Conservation (phyloP, 257 asterid species). For the Galeopsis tetrahit region DNA sequence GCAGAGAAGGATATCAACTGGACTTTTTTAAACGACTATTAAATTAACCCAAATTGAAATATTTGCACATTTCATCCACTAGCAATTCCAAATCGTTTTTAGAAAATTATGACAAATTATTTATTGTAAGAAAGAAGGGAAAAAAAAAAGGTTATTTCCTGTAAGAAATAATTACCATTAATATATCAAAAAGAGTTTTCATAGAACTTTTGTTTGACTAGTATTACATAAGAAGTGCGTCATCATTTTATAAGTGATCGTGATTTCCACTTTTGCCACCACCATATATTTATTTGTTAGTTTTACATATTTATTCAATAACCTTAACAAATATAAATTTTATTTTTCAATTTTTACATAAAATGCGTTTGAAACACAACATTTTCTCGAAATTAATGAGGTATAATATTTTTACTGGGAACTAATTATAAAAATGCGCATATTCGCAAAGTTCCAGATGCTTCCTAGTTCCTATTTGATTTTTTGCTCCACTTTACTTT, state of each 20-base stretch:
- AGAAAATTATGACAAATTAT: neutral
- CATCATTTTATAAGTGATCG: neutral
- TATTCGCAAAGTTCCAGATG: neutral
- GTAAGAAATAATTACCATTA: neutral
- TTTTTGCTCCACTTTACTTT: neutral
- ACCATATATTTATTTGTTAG: neutral
- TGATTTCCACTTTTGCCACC: too few relatives aligned
- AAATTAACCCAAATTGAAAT: neutral
- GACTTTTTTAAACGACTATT: neutral
- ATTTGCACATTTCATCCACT: neutral
- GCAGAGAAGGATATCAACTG: neutral
- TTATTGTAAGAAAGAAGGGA: neutral
- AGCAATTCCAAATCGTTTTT: neutral
- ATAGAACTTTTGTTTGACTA: too few relatives aligned
- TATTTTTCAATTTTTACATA: too few relatives aligned
- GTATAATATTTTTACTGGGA: too few relatives aligned
- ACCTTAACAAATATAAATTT: too few relatives aligned
- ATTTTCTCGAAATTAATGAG: too few relatives aligned
- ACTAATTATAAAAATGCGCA: neutral
- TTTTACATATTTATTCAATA: too few relatives aligned
- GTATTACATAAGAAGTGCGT: neutral
- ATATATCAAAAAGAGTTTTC: too few relatives aligned
- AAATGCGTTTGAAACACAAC: too few relatives aligned
- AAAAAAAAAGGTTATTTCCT: too few relatives aligned
- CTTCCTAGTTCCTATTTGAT: neutral